Conservation (phyloP, 345 rosid species). For the Rhodamnia argentea region DNA sequence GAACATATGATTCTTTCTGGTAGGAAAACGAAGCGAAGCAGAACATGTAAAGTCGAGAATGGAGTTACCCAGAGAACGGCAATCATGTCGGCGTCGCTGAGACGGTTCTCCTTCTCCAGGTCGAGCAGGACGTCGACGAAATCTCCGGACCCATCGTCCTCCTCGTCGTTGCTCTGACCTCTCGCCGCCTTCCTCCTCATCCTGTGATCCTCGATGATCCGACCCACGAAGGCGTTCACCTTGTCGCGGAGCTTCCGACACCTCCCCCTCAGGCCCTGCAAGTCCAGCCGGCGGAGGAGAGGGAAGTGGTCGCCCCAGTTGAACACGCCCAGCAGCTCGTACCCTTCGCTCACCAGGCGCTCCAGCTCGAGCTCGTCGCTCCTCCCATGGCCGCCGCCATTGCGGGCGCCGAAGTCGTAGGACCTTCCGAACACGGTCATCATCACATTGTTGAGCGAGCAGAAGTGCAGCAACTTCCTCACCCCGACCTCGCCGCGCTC, state of each 20-base stretch:
- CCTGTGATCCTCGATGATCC: conserved; percentile 52
- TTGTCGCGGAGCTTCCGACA: conserved; percentile 36
- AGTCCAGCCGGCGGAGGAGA: conserved; percentile 49
- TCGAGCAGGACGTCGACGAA: conserved; percentile 79
- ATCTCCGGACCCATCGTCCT: conserved; percentile 17
- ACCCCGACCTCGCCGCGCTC: conserved; percentile 33
- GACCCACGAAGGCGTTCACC: conserved; percentile 52
- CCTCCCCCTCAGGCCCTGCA: conserved; percentile 70
- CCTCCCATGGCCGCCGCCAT: conserved; percentile 14
- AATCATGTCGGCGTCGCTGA: conserved; percentile 59
- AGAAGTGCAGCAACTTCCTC: conserved; percentile 46
- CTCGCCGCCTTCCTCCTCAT: conserved; percentile 3
- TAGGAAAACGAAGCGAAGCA: background rate
- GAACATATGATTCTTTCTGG: background rate
- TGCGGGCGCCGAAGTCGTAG: conserved; percentile 24
- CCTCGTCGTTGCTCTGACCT: background rate
- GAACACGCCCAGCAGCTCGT: conserved; percentile 57
- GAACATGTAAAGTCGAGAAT: too few species aligned
- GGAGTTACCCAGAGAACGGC: conserved; percentile 76
- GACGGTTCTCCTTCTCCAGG: conserved; percentile 40
- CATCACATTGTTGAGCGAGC: conserved; percentile 75
- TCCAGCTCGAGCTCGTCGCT: conserved; percentile 22
- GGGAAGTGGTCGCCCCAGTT: conserved; percentile 91
- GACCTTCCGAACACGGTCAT: conserved; percentile 56
- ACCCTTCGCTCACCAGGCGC: conserved; percentile 62